Percentiles rank a stretch among this genome's conserved stretches.
Conservation (phyloP, 306 rosid species). For the Notholithocarpus densiflorus region DNA sequence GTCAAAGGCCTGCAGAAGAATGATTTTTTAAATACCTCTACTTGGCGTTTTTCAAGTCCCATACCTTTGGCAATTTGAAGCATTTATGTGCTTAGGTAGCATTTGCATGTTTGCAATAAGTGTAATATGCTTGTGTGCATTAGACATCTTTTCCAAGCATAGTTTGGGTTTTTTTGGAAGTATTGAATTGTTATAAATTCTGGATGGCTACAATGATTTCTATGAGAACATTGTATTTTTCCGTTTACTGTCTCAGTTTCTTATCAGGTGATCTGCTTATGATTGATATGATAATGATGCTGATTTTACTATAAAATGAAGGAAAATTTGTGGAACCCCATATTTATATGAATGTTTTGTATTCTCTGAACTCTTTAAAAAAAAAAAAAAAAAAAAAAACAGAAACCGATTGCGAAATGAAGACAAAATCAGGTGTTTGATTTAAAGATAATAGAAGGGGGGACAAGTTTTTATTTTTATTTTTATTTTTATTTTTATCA, state of each 20-base stretch:
- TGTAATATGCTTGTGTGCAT: constrained; percentile 9
- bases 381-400: too few relatives aligned
- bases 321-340: background rate
- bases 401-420: too few relatives aligned
- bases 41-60: constrained; percentile 5
- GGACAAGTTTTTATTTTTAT: too few relatives aligned
- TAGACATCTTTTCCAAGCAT: constrained; percentile 18
- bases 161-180: constrained; percentile 27
- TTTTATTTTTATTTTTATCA: too few relatives aligned
- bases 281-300: background rate
- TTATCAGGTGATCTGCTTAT: background rate
- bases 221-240: constrained; percentile 1
- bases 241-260: background rate
- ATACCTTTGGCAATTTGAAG: constrained; percentile 34
- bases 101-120: constrained; percentile 59
- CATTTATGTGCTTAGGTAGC: constrained; percentile 42
- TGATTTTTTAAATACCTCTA: constrained; percentile 16
- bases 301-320: background rate
- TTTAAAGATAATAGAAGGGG: too few relatives aligned
- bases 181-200: constrained; percentile 7
- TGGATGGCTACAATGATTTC: constrained; percentile 1
- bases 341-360: too few relatives aligned
- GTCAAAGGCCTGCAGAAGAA: constrained; percentile 56
- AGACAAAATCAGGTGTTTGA: too few relatives aligned
- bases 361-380: too few relatives aligned